Evolutionary conservation across 257 asterid genomes (phyloP).

Genomic region (Lantana camara): DNA sequence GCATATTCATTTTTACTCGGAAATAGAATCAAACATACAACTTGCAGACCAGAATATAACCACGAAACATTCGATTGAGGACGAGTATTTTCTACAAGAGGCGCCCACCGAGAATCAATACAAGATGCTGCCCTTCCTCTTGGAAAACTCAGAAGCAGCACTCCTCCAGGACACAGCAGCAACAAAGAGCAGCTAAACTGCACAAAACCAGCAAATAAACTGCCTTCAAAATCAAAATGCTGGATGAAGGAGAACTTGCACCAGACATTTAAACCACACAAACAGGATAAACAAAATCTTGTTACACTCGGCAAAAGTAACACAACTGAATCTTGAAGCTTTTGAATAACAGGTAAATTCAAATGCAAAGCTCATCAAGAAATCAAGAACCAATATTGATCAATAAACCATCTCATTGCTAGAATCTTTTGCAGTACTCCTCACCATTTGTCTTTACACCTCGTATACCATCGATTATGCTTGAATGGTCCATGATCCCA

Average conservation of each 20-base stretch:
- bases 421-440: neutral
- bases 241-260: too few species aligned
- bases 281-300: too few species aligned
- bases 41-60: constrained; percentile 7
- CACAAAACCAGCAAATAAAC: constrained; percentile 24
- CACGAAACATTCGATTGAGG: neutral
- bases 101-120: neutral
- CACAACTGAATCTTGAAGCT: neutral
- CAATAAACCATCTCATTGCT: constrained; percentile 9
- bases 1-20: neutral
- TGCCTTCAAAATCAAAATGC: constrained; percentile 22
- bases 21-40: neutral
- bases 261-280: neutral
- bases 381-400: neutral
- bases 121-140: constrained; percentile 10
- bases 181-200: constrained; percentile 78
- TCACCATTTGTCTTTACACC: neutral
- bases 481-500: neutral
- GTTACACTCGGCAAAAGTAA: too few species aligned
- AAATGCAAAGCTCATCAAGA: neutral
- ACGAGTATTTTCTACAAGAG: constrained; percentile 13
- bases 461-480: neutral
- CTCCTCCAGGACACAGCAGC: constrained; percentile 73
- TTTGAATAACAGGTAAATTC: neutral
- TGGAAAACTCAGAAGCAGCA: constrained; percentile 59